Base-by-base conservation (phyloP, 179 eudicot genomes). In the Gypsophila paniculata region DNA sequence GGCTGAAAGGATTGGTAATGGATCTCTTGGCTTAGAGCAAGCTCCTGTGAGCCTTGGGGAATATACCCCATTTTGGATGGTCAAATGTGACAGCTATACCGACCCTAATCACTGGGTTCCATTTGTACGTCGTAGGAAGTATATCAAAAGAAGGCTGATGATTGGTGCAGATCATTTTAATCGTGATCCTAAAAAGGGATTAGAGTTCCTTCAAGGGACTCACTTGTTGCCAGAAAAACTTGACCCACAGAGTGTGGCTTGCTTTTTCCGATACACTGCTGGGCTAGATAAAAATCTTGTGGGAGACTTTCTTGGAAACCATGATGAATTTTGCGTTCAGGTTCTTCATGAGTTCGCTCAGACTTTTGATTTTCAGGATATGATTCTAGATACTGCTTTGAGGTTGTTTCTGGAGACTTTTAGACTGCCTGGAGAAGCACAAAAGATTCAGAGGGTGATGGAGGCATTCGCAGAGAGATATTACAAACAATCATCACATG, bases 151-250 rank as follows among this genome's bases (percentile, higher is more conserved):
- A 82, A 83, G 86, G 72, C 71, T 88, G 76, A 86, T 88, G 93
- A 85, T 88, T 77, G 90, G 89, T 80, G 93, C 89, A 34, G 90
- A 88, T 80, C 93, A 88, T 76, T 88, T 88, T 64, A 88, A 88
- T 44, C 82, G 90, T 57, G 88, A 85, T 69, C 90, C 89, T 0
- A 88, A 88, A 79, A 88, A 88, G 81, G 93, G 93, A 49, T 78
- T 86, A 32, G 93, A 88, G 78, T 86, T 85, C 71, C 89, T 88
- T 69, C 90, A 88, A 83, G 89, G 87, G 74, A 85, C 93, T 57
- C 87, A 88, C 74, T 82, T 88, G 58, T 70, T 88, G 74, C 90
- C 90, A 10, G 89, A 86, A 61, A 85, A 86, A 74, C 93, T 85
- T 72, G 93, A 88, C 75, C 87, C 90, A 26, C 87, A 86, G 73